Percentiles rank a stretch among this genome's conserved stretches.
phyloP scores from a whole-genome alignment of 2,329 filamentous ascomycete genomes.

The Elsinoe arachidis region DNA sequence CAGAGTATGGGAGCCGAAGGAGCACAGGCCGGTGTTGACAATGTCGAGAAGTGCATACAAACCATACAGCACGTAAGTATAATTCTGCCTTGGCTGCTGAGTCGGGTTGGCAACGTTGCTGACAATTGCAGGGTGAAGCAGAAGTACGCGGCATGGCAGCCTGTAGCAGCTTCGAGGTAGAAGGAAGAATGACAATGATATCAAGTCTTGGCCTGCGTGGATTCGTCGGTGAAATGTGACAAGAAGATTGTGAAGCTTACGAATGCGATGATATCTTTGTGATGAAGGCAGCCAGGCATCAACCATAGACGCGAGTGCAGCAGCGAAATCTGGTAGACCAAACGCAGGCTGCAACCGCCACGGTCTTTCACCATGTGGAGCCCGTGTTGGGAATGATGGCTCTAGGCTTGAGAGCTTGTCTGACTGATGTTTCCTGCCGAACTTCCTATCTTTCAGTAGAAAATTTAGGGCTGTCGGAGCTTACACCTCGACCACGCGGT shows the following conservation, averaged over 20 bases:
- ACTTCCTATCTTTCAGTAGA: background rate
- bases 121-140: slow-evolving; percentile 34
- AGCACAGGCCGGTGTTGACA: slow-evolving; percentile 69
- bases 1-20: slow-evolving; percentile 66
- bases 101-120: background rate
- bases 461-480: background rate
- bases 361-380: too few species aligned
- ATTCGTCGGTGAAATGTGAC: too few species aligned
- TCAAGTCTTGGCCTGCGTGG: background rate
- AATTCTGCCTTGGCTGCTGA: slow-evolving; percentile 21
- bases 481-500: slow-evolving; percentile 2
- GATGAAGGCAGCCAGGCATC: too few species aligned
- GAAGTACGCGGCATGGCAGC: slow-evolving; percentile 42
- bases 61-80: slow-evolving; percentile 82
- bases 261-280: background rate
- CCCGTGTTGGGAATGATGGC: background rate
- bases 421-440: background rate
- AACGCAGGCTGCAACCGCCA: too few species aligned
- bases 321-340: too few species aligned
- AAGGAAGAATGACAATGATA: background rate
- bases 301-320: too few species aligned
- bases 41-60: slow-evolving; percentile 72
- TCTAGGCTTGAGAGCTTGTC: background rate
- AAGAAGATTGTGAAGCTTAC: background rate
- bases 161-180: slow-evolving; percentile 37